Base-by-base conservation (phyloP, 768 basidiomycete species). In the Rhizopogon vinicolor region DNA sequence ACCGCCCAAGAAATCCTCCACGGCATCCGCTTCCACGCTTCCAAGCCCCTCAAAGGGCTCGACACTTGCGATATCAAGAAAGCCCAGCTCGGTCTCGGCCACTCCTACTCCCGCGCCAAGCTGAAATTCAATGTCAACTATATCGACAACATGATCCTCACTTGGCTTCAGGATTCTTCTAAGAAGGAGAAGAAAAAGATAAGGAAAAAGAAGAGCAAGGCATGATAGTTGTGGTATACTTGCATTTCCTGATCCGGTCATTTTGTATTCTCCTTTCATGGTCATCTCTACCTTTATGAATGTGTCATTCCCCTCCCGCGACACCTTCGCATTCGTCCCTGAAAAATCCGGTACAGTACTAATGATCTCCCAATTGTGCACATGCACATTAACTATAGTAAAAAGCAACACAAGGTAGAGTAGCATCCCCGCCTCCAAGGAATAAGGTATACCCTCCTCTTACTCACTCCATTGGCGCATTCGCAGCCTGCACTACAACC, bases 121-220 rank as follows among this genome's bases (percentile, higher is more conserved):
- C 88, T 98, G 59, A 98, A 98, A 75, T 98, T 93, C 82, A 95
- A 94, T 73, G 92, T 94, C 53, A 95, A 95, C 78, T 81, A 91
- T 51, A 84, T 91, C 54, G 94, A 97, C 75, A 97, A 98, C 80
- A 98, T 98, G 96, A 98, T 98, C 74, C n/a, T n/a, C n/a, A n/a
- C n/a, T n/a, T n/a, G n/a, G n/a, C n/a, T n/a, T n/a, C n/a, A n/a
- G n/a, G n/a, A n/a, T n/a, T n/a, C n/a, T n/a, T n/a, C n/a, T n/a
- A n/a, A n/a, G n/a, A n/a, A n/a, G n/a, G n/a, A n/a, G n/a, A n/a
- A n/a, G n/a, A n/a, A n/a, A n/a, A n/a, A n/a, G n/a, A n/a, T n/a
- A n/a, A n/a, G n/a, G n/a, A n/a, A n/a, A n/a, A n/a, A n/a, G n/a
- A n/a, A n/a, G n/a, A n/a, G n/a, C n/a, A n/a, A n/a, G n/a, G n/a